Conservation (phyloP, 805 yeast genomes). For the Zygosaccharomyces gambellarensis region DNA sequence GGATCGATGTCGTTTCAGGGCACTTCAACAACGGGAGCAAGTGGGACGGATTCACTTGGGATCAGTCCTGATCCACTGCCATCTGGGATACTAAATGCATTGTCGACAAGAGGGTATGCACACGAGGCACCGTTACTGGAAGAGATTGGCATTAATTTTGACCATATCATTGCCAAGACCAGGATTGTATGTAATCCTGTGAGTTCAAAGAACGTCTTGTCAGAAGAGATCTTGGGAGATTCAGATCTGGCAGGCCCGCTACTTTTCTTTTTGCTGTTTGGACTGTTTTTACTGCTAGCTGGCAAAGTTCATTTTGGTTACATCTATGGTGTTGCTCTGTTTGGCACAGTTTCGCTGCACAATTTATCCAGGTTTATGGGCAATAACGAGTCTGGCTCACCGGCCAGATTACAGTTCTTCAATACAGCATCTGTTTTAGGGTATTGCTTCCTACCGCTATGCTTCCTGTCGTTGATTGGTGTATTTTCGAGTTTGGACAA, state of each 20-base stretch:
- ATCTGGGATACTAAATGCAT: conserved; percentile 81
- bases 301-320: conserved; percentile 97
- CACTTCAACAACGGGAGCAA: conserved; percentile 11
- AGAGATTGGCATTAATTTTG: conserved; percentile 89
- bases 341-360: conserved; percentile 84
- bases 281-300: conserved; percentile 70
- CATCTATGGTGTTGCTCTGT: conserved; percentile 90
- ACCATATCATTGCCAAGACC: conserved; percentile 80
- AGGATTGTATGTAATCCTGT: conserved; percentile 79
- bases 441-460: conserved; percentile 87
- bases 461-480: conserved; percentile 50
- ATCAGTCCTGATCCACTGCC: conserved; percentile 43
- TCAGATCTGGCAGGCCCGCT: conserved; percentile 95
- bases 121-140: conserved; percentile 92
- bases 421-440: conserved; percentile 91
- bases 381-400: conserved; percentile 35
- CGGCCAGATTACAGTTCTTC: conserved; percentile 40
- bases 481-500: conserved; percentile 76
- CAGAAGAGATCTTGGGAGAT: conserved; percentile 76
- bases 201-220: conserved; percentile 44
- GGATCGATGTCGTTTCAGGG: conserved; percentile 36
- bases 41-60: conserved; percentile 16
- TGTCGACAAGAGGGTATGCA: conserved; percentile 87
- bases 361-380: conserved; percentile 85
- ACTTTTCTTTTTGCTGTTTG: conserved; percentile 81